These are phyloP conservation scores for Fusarium luffae DNA, from an alignment of 2,329 filamentous ascomycete genomes.

Conservation along the genomic window DNA sequence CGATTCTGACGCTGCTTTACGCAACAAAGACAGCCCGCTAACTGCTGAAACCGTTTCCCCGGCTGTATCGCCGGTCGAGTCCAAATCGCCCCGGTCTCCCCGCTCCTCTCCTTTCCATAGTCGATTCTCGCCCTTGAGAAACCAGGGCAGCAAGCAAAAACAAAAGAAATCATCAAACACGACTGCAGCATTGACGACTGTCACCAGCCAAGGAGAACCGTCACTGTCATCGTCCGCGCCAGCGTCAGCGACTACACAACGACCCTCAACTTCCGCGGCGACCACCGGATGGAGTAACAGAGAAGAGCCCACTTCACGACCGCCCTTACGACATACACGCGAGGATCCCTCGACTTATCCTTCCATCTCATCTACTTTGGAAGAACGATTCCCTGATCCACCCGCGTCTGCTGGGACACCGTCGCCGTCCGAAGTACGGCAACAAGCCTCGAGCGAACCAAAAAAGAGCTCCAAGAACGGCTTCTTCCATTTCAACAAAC, in stretches of 20 bases:
- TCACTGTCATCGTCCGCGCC: conserved; percentile 3
- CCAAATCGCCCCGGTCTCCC: conserved; percentile 57
- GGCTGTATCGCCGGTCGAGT: conserved; percentile 49
- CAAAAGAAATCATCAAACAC: conserved; percentile 42
- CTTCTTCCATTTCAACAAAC: conserved; percentile 64
- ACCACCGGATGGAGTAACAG: conserved; percentile 27
- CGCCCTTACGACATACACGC: conserved; percentile 43
- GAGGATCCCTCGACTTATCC: conserved; percentile 44
- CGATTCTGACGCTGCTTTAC: conserved; percentile 54
- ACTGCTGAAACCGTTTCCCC: conserved; percentile 48
- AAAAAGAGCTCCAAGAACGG: conserved; percentile 60
- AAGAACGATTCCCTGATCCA: conserved; percentile 38
- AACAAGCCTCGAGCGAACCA: conserved; percentile 49
- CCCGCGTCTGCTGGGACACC: conserved; percentile 33
- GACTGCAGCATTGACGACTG: conserved; percentile 36
- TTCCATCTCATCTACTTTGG: conserved; percentile 44
- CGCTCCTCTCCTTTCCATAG: conserved; percentile 59
- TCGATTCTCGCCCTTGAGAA: conserved; percentile 53
- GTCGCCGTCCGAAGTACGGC: conserved; percentile 23
- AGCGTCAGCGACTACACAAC: conserved; percentile 3
- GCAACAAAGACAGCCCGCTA: conserved; percentile 45
- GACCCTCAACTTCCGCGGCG: conserved; percentile 31
- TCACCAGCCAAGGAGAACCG: conserved; percentile 9
- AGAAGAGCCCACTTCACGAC: conserved; percentile 42
- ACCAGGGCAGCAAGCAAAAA: conserved; percentile 42